A percentile compares a stretch with the other conserved stretches of the same genome.
phyloP scores from a whole-genome alignment of 331 rosid species.

The Pyracantha coccinea region DNA sequence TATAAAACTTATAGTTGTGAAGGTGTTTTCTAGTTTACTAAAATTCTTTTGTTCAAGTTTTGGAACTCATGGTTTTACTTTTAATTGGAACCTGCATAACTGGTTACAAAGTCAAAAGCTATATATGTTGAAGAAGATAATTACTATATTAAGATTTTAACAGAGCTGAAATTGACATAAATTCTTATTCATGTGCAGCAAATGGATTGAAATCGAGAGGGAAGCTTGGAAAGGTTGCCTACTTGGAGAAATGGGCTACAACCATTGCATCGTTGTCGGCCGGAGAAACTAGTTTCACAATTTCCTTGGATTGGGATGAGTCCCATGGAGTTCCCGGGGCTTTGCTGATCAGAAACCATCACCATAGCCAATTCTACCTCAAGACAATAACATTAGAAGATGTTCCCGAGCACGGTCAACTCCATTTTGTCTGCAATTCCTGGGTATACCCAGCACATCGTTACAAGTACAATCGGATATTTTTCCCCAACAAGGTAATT shows the following conservation, averaged over 20 bases:
- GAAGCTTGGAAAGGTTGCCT: constrained; percentile 51
- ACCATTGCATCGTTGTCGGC: constrained; percentile 33
- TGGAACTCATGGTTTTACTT: not conserved
- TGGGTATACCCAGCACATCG: constrained; percentile 89
- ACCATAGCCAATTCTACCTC: constrained; percentile 73
- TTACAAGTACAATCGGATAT: constrained; percentile 54
- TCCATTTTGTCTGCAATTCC: constrained; percentile 75
- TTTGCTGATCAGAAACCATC: constrained; percentile 51
- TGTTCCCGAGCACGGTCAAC: constrained; percentile 52
- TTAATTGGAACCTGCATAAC: not conserved
- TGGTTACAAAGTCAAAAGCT: not conserved
- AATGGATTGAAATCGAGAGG: constrained; percentile 26
- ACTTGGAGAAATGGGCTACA: constrained; percentile 66
- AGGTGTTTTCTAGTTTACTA: not conserved
- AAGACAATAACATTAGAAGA: constrained; percentile 54
- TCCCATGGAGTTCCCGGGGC: constrained; percentile 73
- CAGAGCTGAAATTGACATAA: not conserved
- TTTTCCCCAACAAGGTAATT: constrained; percentile 72
- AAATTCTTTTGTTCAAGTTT: not conserved
- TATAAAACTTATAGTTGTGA: not conserved
- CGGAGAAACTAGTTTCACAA: constrained; percentile 33
- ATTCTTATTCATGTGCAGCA: constrained; percentile 13
- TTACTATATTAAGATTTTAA: not conserved
- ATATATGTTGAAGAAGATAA: not conserved
- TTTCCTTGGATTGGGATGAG: constrained; percentile 67